Conservation (phyloP, 2,329 filamentous ascomycete genomes). For the Fusarium sp. region DNA sequence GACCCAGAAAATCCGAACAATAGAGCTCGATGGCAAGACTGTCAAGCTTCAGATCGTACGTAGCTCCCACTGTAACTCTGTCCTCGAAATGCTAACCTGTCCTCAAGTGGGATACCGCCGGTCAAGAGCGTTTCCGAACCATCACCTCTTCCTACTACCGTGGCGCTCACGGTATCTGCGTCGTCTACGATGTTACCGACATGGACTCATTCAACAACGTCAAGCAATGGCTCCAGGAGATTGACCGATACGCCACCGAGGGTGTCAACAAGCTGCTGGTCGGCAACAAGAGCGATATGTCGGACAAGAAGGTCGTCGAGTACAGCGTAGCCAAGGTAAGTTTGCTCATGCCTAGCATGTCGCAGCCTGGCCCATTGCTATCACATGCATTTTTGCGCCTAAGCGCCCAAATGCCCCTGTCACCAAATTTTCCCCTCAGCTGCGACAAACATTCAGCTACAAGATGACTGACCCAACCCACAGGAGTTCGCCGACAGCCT, state of each 20-base stretch:
- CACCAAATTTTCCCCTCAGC: constrained; percentile 15
- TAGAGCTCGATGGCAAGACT: constrained; percentile 99
- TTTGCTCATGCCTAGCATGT: constrained; percentile 6
- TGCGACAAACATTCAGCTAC: constrained; percentile 1
- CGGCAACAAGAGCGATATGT: constrained; percentile 99
- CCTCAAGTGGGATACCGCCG: constrained; percentile 94
- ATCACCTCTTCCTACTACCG: constrained; percentile 99
- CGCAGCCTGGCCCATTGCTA: constrained; percentile 10
- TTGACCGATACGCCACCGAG: constrained; percentile 98
- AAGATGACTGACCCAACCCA: constrained; percentile 37
- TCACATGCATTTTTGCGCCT: constrained; percentile 42
- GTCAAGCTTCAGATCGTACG: constrained; percentile 99
- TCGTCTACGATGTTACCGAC: constrained; percentile 99
- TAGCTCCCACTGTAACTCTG: constrained; percentile 32
- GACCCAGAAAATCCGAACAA: constrained; percentile 96
- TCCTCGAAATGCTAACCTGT: constrained; percentile 23
- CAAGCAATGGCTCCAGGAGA: constrained; percentile 99
- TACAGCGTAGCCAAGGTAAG: constrained; percentile 98
- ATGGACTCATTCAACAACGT: constrained; percentile 99
- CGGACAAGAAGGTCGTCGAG: constrained; percentile 99
- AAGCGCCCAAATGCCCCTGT: constrained; percentile 17
- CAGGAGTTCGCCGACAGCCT: constrained; percentile 99
- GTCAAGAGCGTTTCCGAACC: constrained; percentile 99
- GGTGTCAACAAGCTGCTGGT: constrained; percentile 99
- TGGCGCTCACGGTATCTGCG: constrained; percentile 98